phyloP scores from a whole-genome alignment of 768 basidiomycete genomes.

The Russula compacta region DNA sequence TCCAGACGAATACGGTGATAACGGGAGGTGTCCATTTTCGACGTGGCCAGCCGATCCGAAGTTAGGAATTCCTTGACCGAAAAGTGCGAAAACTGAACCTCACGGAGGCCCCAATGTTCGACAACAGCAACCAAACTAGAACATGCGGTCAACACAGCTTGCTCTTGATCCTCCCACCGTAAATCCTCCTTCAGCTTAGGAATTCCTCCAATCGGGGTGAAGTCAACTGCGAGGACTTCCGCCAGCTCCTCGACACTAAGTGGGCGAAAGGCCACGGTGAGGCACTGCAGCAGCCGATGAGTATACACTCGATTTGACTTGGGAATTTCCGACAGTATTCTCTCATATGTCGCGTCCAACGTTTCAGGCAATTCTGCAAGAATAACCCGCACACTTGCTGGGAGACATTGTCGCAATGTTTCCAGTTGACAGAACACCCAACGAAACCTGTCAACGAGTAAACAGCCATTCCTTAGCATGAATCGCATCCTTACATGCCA shows the following conservation, averaged over 20 bases:
- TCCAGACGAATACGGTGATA: background rate
- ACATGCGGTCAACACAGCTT: background rate
- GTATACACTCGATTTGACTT: background rate
- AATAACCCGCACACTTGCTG: background rate
- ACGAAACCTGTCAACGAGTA: background rate
- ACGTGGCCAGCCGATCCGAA: background rate
- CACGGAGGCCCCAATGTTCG: background rate
- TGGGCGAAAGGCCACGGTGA: background rate
- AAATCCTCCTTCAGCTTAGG: background rate
- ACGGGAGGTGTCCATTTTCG: background rate
- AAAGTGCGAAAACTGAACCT: background rate
- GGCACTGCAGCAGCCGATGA: background rate
- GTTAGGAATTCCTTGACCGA: background rate
- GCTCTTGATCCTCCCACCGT: background rate
- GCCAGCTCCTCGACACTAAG: background rate
- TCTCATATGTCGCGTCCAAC: background rate
- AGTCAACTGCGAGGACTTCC: background rate
- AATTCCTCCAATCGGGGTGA: background rate
- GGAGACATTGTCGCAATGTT: background rate
- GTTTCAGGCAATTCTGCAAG: background rate
- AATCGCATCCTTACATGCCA: background rate
- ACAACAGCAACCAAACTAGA: background rate
- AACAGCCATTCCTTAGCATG: too few species aligned
- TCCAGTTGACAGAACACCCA: background rate
- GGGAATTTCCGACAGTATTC: background rate